Evolutionary conservation across 148 eudicot genomes (phyloP).

Genomic region (Suaeda aralocaspica): DNA sequence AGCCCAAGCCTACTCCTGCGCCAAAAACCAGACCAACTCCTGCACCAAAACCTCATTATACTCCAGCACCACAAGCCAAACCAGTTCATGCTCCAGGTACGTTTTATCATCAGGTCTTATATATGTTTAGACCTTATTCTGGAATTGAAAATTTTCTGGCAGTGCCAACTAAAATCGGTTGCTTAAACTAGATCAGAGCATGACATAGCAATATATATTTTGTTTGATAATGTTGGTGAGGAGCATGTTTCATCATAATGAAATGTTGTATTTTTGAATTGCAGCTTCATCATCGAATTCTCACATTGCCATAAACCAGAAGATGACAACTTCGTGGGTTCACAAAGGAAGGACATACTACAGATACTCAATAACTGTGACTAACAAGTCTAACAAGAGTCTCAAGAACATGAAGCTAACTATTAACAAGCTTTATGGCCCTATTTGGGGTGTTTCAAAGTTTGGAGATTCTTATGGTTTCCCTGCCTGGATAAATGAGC

Average conservation of each 20-base stretch:
- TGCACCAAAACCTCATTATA: slow-evolving; percentile 28
- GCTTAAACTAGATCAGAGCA: too few relatives aligned
- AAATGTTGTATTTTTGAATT: slow-evolving; percentile 4
- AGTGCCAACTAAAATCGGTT: too few relatives aligned
- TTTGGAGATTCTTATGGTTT: slow-evolving; percentile 51
- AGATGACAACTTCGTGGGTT: slow-evolving; percentile 64
- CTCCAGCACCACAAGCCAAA: slow-evolving; percentile 37
- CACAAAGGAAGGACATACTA: slow-evolving; percentile 62
- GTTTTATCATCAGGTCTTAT: too few relatives aligned
- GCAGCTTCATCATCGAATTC: slow-evolving; percentile 47
- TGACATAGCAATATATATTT: background rate
- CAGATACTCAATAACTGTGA: slow-evolving; percentile 67
- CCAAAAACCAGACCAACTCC: slow-evolving; percentile 32
- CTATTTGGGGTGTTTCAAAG: slow-evolving; percentile 79
- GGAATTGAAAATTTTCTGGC: too few relatives aligned
- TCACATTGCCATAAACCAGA: slow-evolving; percentile 51
- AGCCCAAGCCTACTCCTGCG: slow-evolving; percentile 16
- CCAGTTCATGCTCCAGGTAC: slow-evolving; percentile 49
- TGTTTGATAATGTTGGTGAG: background rate
- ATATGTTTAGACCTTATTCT: too few relatives aligned
- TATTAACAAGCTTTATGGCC: slow-evolving; percentile 74
- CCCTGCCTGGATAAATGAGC: slow-evolving; percentile 68
- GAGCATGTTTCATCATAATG: background rate
- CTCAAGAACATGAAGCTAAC: slow-evolving; percentile 54
- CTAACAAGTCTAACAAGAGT: slow-evolving; percentile 71